Evolutionary conservation across 2,329 filamentous ascomycete genomes (phyloP).

Genomic region (Exserohilum rostratum): DNA sequence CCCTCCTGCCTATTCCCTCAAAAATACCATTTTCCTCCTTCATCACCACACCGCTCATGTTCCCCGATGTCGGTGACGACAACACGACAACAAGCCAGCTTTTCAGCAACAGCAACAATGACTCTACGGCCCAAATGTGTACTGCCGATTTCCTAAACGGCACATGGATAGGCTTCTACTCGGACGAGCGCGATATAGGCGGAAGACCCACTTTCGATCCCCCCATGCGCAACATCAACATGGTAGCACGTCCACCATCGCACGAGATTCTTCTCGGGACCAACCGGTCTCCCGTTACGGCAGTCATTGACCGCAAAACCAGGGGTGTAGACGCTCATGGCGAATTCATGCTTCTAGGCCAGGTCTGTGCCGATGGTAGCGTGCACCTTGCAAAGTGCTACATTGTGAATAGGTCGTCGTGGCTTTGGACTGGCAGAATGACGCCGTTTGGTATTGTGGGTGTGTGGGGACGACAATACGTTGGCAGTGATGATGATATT

Average conservation of each 20-base stretch:
- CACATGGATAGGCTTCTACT: slow-evolving; percentile 25
- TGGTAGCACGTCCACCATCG: slow-evolving; percentile 10
- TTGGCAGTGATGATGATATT: slow-evolving; percentile 5
- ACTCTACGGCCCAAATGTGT: no score
- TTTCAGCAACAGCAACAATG: slow-evolving; percentile 5
- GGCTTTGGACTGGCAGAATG: slow-evolving; percentile 25
- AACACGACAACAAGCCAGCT: no score
- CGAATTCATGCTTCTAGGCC: slow-evolving; percentile 22
- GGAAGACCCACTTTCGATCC: slow-evolving; percentile 12
- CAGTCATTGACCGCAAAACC: slow-evolving; percentile 14
- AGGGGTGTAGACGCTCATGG: slow-evolving; percentile 22
- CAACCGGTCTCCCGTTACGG: no score
- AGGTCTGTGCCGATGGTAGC: slow-evolving; percentile 19
- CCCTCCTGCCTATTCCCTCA: no score
- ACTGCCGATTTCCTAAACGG: slow-evolving; percentile 21
- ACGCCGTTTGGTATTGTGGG: slow-evolving; percentile 36
- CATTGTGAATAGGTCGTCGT: slow-evolving; percentile 5
- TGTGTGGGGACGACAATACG: slow-evolving; percentile 28
- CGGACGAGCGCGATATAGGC: slow-evolving; percentile 15
- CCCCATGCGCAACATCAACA: slow-evolving; percentile 20
- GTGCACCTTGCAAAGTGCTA: slow-evolving; percentile 26
- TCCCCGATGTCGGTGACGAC: no score
- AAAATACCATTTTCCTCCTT: no score
- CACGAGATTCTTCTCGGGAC: no score
- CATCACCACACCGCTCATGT: no score